These are phyloP conservation scores for Plasmodium chabaudi DNA, from an alignment of 169 alveolate species.

Conservation along the genomic window DNA sequence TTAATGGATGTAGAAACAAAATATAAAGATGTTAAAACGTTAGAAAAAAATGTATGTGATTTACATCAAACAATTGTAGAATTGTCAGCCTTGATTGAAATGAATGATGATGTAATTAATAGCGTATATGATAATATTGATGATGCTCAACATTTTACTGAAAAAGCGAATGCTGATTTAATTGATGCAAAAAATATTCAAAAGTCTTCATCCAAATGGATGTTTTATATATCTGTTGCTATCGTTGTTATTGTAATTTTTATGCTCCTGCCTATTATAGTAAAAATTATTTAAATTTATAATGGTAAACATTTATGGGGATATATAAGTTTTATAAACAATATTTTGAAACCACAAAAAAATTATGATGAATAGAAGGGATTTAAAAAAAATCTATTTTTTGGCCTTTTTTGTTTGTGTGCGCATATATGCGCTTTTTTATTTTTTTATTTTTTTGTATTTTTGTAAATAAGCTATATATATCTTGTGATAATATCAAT, in stretches of 20 bases:
- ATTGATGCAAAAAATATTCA: slow-evolving; percentile 67
- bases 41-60: slow-evolving; percentile 69
- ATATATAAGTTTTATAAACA: background rate
- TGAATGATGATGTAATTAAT: slow-evolving; percentile 68
- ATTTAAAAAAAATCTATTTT: background rate
- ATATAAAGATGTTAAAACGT: slow-evolving; percentile 71
- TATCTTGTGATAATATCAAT: too few relatives aligned
- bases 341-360: background rate
- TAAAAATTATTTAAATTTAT: slow-evolving; percentile 8
- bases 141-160: slow-evolving; percentile 74
- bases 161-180: slow-evolving; percentile 72
- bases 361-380: background rate
- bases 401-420: background rate
- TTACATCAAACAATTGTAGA: slow-evolving; percentile 71
- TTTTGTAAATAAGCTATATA: background rate
- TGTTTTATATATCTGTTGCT: slow-evolving; percentile 48
- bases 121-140: slow-evolving; percentile 47
- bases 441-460: background rate
- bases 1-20: slow-evolving; percentile 73
- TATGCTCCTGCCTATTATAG: slow-evolving; percentile 42
- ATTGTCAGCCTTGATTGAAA: slow-evolving; percentile 62
- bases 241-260: slow-evolving; percentile 34
- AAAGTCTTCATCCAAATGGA: slow-evolving; percentile 57
- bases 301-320: background rate
- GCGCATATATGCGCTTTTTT: background rate